Evolutionary conservation across 768 basidiomycete genomes (phyloP), one percentile per base, ranked within the genome.

Genomic region (Collybiopsis luxurians): DNA sequence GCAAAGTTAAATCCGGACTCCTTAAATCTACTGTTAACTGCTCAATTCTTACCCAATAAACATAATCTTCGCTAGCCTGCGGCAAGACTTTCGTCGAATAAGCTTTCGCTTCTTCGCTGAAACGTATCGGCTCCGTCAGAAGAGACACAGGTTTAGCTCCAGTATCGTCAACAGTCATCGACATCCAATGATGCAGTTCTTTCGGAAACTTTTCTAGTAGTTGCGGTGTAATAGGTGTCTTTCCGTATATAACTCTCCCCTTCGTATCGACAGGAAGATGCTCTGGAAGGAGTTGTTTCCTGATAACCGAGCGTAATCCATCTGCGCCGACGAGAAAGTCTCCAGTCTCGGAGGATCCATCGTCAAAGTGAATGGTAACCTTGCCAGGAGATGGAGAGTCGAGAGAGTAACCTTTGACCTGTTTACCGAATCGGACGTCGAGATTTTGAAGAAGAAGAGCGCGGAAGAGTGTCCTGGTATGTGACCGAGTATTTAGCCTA

Each of bases 241-340:
- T 52, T 2, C 50, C 50, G 34, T 52, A 52, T 11, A 52, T 52
- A 15, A 30, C 23, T 38, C 50, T 38, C 0, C 50, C 50, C 21
- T 17, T 36, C 19, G 50, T 52, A 15, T 52, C 50, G 21, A 52
- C 50, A 12, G 50, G 50, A 19, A 52, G 27, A 21, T 52, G 50
- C 5, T 52, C 6, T 17, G 50, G 50, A 2, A 52, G 19, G 1
- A 52, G 34, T 31, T 52, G 50, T 27, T 52, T 52, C 23, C 50
- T 34, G 19, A 52, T 40, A 23, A 19, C 21, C 3, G 50, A 52
- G 19, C 50, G 50, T 36, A 52, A 2, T 6, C 50, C 50, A 21
- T 52, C 50, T 5, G 50, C 50, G 13, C 50, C 50, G 10, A 52
- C 50, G 11, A 52, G 50, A 19, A 52, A 52, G 34, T 52, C 50